These are phyloP conservation scores for Nannochloris sp. DNA, from an alignment of 139 green algal genomes.

Conservation along the genomic window DNA sequence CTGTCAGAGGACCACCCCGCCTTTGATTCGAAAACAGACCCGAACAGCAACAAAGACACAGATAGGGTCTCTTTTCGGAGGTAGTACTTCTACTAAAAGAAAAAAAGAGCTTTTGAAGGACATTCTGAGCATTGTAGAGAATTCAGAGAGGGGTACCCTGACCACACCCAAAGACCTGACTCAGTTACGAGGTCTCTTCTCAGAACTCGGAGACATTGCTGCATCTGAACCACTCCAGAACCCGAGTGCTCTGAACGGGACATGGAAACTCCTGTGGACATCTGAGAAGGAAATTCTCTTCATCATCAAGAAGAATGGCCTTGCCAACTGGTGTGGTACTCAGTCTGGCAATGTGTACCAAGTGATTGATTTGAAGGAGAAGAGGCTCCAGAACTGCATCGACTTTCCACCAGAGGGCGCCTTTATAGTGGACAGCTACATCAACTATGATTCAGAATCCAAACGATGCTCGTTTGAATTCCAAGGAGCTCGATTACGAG, in stretches of 20 bases:
- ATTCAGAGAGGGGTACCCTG: constrained; percentile 25
- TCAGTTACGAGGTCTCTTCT: constrained; percentile 25
- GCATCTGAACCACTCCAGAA: constrained; percentile 12
- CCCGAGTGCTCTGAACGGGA: constrained; percentile 31
- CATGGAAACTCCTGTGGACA: constrained; percentile 78
- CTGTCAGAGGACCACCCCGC: too few relatives aligned
- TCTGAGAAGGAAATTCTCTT: constrained; percentile 59
- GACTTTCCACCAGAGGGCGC: constrained; percentile 71
- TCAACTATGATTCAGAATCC: constrained; percentile 27
- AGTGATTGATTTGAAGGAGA: constrained; percentile 63
- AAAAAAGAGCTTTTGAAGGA: not conserved
- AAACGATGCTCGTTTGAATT: constrained; percentile 66
- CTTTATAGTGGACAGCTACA: constrained; percentile 68
- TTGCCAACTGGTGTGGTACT: constrained; percentile 53
- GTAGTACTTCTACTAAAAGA: not conserved
- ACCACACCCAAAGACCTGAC: constrained; percentile 10
- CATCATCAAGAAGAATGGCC: constrained; percentile 66
- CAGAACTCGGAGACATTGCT: constrained; percentile 19
- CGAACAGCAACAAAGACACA: not conserved
- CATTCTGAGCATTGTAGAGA: constrained; percentile 6
- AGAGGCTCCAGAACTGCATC: constrained; percentile 77
- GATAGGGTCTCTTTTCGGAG: not conserved
- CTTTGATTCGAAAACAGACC: too few relatives aligned
- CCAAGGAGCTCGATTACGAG: constrained; percentile 43
- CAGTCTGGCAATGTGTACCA: constrained; percentile 67